Evolutionary conservation across 495 filamentous ascomycete species (phyloP).

Genomic region (Aspergillus asperescens): DNA sequence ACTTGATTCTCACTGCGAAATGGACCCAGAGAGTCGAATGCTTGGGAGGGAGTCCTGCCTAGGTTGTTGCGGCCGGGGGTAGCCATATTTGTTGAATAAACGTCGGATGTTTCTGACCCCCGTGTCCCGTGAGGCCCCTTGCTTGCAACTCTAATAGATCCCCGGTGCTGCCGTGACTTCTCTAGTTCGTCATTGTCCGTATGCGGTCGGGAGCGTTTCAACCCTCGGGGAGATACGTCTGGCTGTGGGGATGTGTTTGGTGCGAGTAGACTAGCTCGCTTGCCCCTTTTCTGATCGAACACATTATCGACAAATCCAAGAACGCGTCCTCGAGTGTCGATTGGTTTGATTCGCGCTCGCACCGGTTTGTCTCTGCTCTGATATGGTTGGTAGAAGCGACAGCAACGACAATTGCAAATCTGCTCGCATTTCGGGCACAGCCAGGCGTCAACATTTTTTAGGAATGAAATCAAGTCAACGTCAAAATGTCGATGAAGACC

Average conservation of each 20-base stretch:
- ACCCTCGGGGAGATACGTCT: background rate
- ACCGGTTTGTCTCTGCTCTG: constrained; percentile 18
- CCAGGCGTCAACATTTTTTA: constrained; percentile 12
- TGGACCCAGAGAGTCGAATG: constrained; percentile 5
- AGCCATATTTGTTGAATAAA: background rate
- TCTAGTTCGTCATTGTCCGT: background rate
- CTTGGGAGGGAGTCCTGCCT: background rate
- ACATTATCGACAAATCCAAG: constrained; percentile 23
- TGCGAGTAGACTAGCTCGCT: constrained; percentile 8
- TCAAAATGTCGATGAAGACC: constrained; percentile 23
- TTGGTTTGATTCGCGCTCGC: constrained; percentile 16
- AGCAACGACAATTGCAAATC: constrained; percentile 21
- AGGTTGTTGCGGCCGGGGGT: background rate
- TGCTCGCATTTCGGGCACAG: constrained; percentile 18
- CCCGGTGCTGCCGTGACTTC: background rate
- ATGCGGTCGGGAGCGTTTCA: constrained; percentile 7
- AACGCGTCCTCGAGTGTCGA: constrained; percentile 18
- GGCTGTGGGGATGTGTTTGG: constrained; percentile 5
- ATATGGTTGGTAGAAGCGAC: constrained; percentile 18
- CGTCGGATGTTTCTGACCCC: background rate
- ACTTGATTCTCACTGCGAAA: constrained; percentile 16
- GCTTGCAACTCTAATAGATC: background rate
- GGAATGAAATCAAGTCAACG: constrained; percentile 14
- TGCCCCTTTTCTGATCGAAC: constrained; percentile 22
- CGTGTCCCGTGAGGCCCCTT: background rate